Percentiles rank a stretch among this genome's conserved stretches.
These are phyloP conservation scores for Paraconiothyrium brasiliense DNA, from an alignment of 2,329 filamentous ascomycete genomes.

Conservation along the genomic window DNA sequence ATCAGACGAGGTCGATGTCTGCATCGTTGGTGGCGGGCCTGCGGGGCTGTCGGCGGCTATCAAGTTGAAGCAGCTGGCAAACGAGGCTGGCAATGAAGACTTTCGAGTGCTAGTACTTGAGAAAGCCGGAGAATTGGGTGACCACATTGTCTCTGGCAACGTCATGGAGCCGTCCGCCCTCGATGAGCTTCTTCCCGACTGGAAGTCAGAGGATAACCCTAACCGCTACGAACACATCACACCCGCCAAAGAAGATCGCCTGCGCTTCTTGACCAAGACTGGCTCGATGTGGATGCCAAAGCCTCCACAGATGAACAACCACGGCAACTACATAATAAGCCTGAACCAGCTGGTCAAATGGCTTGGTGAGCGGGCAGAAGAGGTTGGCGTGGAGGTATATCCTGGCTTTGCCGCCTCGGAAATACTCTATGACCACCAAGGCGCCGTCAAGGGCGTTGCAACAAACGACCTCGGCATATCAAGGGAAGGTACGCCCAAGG, in stretches of 20 bases:
- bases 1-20: constrained; percentile 93
- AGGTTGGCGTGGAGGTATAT: constrained; percentile 94
- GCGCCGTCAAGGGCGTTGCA: constrained; percentile 90
- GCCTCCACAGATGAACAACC: constrained; percentile 97
- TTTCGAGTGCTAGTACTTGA: constrained; percentile 93
- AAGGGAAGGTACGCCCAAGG: constrained; percentile 84
- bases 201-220: constrained; percentile 88
- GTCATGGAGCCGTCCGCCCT: constrained; percentile 91
- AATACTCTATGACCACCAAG: constrained; percentile 85
- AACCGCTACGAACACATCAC: constrained; percentile 88
- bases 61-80: constrained; percentile 92
- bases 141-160: constrained; percentile 94
- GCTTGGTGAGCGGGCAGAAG: constrained; percentile 96
- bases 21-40: constrained; percentile 95
- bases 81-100: constrained; percentile 92
- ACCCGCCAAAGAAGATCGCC: constrained; percentile 81
- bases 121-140: constrained; percentile 93
- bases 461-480: constrained; percentile 93
- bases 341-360: constrained; percentile 95
- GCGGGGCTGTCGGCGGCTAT: constrained; percentile 93
- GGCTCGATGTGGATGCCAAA: constrained; percentile 81
- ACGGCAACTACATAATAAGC: constrained; percentile 97
- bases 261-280: constrained; percentile 92
- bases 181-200: constrained; percentile 91
- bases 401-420: constrained; percentile 95